These are phyloP conservation scores for Micractinium conductrix DNA, from an alignment of 139 green algal genomes.

Conservation along the genomic window DNA sequence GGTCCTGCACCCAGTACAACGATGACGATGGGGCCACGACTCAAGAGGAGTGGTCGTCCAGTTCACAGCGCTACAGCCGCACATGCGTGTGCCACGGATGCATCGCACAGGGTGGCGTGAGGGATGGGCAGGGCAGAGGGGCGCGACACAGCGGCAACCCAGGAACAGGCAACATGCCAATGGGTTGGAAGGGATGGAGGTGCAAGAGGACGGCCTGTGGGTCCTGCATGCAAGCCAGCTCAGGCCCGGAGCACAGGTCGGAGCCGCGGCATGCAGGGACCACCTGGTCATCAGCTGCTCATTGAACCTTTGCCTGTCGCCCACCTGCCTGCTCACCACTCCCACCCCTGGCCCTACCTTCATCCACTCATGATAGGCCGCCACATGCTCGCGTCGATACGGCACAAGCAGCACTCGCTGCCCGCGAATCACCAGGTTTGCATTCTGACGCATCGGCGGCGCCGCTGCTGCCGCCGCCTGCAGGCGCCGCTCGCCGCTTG, in stretches of 20 bases:
- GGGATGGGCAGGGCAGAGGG: no score
- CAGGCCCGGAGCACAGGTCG: neutral
- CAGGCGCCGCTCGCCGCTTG: neutral
- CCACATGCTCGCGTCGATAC: conserved; percentile 79
- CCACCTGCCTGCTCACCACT: no score
- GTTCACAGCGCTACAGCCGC: no score
- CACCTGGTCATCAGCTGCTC: no score
- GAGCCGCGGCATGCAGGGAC: neutral
- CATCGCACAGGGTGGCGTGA: no score
- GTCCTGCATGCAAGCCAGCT: neutral
- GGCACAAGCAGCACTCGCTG: conserved; percentile 70
- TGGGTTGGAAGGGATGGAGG: no score
- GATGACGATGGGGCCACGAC: neutral
- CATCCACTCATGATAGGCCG: conserved; percentile 71
- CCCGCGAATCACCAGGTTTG: conserved; percentile 63
- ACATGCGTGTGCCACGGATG: no score
- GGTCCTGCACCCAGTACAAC: conserved; percentile 56
- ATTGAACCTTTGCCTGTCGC: no score
- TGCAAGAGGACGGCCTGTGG: no score
- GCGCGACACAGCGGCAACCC: no score
- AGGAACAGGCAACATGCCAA: no score
- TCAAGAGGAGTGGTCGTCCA: neutral
- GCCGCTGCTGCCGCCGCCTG: neutral
- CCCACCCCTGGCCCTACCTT: no score
- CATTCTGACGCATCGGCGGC: conserved; percentile 68